Evolutionary conservation across 2,329 filamentous ascomycete species (phyloP).

Genomic region (Ambrosiella xylebori): DNA sequence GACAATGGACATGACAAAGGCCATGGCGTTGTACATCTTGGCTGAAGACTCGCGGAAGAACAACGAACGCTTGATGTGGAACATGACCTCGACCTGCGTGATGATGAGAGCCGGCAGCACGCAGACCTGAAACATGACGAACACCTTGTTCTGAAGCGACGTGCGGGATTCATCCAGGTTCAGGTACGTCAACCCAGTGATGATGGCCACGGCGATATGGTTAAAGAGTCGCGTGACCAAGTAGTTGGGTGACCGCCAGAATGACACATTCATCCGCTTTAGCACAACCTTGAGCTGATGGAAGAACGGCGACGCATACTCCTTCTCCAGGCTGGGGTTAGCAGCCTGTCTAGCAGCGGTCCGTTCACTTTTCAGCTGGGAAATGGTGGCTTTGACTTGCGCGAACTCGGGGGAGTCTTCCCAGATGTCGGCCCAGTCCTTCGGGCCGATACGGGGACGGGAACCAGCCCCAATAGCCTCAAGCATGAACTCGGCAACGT

Average conservation of each 20-base stretch:
- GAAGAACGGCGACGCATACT: conserved; percentile 65
- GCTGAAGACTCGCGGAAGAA: conserved; percentile 74
- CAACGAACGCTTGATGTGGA: conserved; percentile 60
- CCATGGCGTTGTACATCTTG: conserved; percentile 71
- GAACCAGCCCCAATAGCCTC: conserved; percentile 67
- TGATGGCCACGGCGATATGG: conserved; percentile 58
- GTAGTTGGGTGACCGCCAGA: conserved; percentile 79
- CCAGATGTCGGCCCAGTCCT: conserved; percentile 73
- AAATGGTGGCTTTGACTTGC: conserved; percentile 47
- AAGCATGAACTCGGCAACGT: conserved; percentile 65
- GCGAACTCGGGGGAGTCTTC: conserved; percentile 52
- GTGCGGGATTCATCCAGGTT: conserved; percentile 58
- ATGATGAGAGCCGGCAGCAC: conserved; percentile 72
- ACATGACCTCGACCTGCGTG: conserved; percentile 65
- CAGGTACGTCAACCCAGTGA: conserved; percentile 66
- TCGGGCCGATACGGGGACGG: conserved; percentile 50
- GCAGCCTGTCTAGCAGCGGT: conserved; percentile 28
- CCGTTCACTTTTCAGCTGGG: conserved; percentile 46
- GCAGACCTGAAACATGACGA: conserved; percentile 79
- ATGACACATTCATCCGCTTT: conserved; percentile 55
- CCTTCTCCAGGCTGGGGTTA: conserved; percentile 40
- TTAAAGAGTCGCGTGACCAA: conserved; percentile 77
- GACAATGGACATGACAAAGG: conserved; percentile 64
- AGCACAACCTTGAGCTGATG: conserved; percentile 67
- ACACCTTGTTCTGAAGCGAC: conserved; percentile 70